These are phyloP conservation scores for Pichia nakasei DNA, from an alignment of 805 yeast species.

Conservation along the genomic window DNA sequence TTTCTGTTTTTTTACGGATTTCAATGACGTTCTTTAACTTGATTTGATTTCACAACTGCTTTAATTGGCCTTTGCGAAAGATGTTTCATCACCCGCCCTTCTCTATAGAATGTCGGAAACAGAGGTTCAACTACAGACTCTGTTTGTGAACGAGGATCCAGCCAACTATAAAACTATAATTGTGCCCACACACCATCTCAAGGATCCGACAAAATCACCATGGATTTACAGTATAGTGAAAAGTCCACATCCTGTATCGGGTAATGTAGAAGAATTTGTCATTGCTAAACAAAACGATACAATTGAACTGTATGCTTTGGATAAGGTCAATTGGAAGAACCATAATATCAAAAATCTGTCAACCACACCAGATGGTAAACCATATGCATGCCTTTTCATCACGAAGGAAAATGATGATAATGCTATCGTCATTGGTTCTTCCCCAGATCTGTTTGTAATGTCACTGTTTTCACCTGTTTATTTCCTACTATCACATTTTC, in stretches of 20 bases:
- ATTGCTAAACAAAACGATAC: background rate
- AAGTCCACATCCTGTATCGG: background rate
- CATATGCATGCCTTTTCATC: conserved; percentile 4
- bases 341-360: background rate
- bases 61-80: too few relatives aligned
- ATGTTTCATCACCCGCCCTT: too few relatives aligned
- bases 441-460: conserved; percentile 32
- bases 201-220: background rate
- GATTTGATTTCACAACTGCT: too few relatives aligned
- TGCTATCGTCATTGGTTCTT: conserved; percentile 33
- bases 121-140: too few relatives aligned
- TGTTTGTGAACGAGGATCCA: too few relatives aligned
- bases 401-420: conserved; percentile 2
- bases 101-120: too few relatives aligned
- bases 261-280: background rate
- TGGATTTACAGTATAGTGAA: background rate
- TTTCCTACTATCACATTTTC: conserved; percentile 31
- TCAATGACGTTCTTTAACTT: too few relatives aligned
- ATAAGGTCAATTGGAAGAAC: conserved; percentile 7
- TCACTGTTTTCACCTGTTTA: conserved; percentile 34
- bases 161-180: background rate
- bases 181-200: background rate
- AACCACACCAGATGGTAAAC: conserved; percentile 5
- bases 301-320: background rate
- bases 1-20: too few relatives aligned